Conservation (phyloP, 2,329 filamentous ascomycete species). For the Trichoderma hamatum region DNA sequence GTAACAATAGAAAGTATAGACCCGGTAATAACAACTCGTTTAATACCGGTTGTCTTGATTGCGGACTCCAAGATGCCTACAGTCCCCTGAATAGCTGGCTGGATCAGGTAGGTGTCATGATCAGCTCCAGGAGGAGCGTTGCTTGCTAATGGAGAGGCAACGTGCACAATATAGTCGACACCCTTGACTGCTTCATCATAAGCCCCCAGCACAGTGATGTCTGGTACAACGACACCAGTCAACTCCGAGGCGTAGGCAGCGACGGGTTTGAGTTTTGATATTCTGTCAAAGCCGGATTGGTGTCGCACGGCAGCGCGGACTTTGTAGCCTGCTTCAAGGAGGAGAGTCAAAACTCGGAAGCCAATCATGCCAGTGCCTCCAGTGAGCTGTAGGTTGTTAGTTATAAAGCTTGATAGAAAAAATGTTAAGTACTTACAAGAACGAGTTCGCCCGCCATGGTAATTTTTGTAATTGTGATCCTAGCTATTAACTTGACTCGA, state of each 20-base stretch:
- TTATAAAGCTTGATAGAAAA: neutral
- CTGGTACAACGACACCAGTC: constrained; percentile 40
- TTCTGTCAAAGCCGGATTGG: constrained; percentile 27
- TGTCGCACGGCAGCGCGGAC: constrained; percentile 39
- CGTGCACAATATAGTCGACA: constrained; percentile 42
- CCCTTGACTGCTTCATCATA: constrained; percentile 45
- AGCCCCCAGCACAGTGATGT: constrained; percentile 42
- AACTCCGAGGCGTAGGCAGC: constrained; percentile 28
- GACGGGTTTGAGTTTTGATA: constrained; percentile 28
- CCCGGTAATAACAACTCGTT: constrained; percentile 49
- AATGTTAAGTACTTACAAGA: neutral
- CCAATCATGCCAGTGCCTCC: constrained; percentile 39
- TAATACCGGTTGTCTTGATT: constrained; percentile 37
- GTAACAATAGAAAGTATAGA: constrained; percentile 37
- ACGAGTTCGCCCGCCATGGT: constrained; percentile 24
- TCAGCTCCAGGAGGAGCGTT: constrained; percentile 19
- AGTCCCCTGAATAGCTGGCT: constrained; percentile 43
- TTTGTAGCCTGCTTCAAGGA: constrained; percentile 35
- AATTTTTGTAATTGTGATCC: neutral
- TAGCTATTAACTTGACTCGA: neutral
- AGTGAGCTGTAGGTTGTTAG: constrained; percentile 30
- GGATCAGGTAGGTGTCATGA: constrained; percentile 34
- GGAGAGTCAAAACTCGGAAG: constrained; percentile 34
- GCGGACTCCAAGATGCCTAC: constrained; percentile 44
- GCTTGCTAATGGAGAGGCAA: constrained; percentile 34